phyloP scores from a whole-genome alignment of 2,329 filamentous ascomycete species.

The Claviceps fusiformis region DNA sequence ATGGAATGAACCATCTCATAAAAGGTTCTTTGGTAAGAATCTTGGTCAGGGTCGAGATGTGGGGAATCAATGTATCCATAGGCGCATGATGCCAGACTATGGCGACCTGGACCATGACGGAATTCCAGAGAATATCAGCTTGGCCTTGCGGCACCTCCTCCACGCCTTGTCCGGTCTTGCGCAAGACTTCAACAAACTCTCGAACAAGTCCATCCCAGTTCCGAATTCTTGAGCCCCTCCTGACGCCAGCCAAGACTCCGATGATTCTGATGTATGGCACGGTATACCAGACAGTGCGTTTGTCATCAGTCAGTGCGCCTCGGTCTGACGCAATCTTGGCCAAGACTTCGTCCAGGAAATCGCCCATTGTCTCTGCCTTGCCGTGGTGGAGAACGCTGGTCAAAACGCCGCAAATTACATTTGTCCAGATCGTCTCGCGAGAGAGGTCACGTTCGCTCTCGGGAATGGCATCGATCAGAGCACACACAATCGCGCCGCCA shows the following conservation, averaged over 20 bases:
- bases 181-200: conserved; percentile 38
- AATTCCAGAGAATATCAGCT: conserved; percentile 38
- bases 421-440: conserved; percentile 38
- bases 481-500: conserved; percentile 37
- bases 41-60: conserved; percentile 51
- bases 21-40: conserved; percentile 51
- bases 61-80: conserved; percentile 63
- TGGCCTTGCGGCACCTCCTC: conserved; percentile 22
- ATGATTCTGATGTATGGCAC: conserved; percentile 45
- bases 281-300: conserved; percentile 21
- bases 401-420: conserved; percentile 62
- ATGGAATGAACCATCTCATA: conserved; percentile 63
- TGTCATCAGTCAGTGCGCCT: conserved; percentile 13
- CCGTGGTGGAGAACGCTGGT: conserved; percentile 76
- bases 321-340: conserved; percentile 30
- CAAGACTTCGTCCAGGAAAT: conserved; percentile 50
- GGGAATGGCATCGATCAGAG: conserved; percentile 37
- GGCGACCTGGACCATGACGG: conserved; percentile 42
- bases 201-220: conserved; percentile 58
- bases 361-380: conserved; percentile 56
- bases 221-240: conserved; percentile 60
- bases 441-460: conserved; percentile 34
- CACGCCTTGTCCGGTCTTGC: conserved; percentile 27
- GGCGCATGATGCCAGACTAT: conserved; percentile 64
- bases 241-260: conserved; percentile 60